These are phyloP conservation scores for Pseudogymnoascus sp. DNA, from an alignment of 2,329 filamentous ascomycete genomes.

Conservation along the genomic window DNA sequence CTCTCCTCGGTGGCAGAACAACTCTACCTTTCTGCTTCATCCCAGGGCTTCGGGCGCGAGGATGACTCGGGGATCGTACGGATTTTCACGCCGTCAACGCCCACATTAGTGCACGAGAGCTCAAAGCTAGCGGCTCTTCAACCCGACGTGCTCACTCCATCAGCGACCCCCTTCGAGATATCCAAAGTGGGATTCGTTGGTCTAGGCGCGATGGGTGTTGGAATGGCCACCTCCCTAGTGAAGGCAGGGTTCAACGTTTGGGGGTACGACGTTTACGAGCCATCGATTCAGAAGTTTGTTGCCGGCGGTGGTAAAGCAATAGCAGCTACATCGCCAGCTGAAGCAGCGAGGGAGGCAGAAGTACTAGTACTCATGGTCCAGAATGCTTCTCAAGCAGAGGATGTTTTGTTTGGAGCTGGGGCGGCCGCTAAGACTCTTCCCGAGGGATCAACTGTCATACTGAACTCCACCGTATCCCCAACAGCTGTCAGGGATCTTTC, in stretches of 20 bases:
- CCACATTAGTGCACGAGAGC: not conserved
- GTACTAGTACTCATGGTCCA: slow-evolving; percentile 69
- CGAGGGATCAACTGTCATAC: slow-evolving; percentile 51
- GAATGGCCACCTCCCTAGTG: slow-evolving; percentile 67
- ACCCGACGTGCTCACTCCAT: slow-evolving; percentile 9
- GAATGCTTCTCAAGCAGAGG: slow-evolving; percentile 37
- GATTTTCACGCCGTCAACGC: slow-evolving; percentile 18
- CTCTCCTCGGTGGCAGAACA: slow-evolving; percentile 27
- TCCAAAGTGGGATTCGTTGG: slow-evolving; percentile 52
- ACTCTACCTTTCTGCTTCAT: slow-evolving; percentile 20
- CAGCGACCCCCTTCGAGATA: slow-evolving; percentile 14
- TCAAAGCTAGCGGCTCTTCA: not conserved
- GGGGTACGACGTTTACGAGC: slow-evolving; percentile 62
- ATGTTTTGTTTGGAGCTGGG: slow-evolving; percentile 55
- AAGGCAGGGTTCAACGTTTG: slow-evolving; percentile 59
- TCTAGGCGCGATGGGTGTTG: slow-evolving; percentile 72
- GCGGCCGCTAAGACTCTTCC: slow-evolving; percentile 46
- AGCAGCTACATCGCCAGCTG: slow-evolving; percentile 39
- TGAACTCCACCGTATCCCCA: slow-evolving; percentile 64
- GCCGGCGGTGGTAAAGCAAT: slow-evolving; percentile 53
- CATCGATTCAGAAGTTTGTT: slow-evolving; percentile 58
- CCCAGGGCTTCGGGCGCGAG: slow-evolving; percentile 25
- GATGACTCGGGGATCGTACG: slow-evolving; percentile 28
- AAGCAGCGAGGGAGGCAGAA: slow-evolving; percentile 51
- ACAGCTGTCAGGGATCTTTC: slow-evolving; percentile 57